Percentiles rank a stretch among this genome's conserved stretches.
Conservation (phyloP, 1,284 basidiomycete species). For the Tylopilus sp. region DNA sequence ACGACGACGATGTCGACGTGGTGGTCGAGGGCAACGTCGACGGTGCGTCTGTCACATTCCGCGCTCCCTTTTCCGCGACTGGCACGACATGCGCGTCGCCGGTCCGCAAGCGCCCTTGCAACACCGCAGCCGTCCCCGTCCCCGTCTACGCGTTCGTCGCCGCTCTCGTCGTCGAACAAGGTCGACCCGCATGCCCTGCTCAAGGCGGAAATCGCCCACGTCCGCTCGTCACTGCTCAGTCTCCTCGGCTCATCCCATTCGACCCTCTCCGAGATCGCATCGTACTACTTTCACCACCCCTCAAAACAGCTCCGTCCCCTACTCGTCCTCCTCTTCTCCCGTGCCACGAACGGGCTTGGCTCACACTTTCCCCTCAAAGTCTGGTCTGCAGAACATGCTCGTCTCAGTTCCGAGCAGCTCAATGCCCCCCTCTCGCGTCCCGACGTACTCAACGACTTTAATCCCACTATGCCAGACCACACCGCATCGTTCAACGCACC, state of each 20-base stretch:
- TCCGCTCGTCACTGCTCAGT: constrained; percentile 74
- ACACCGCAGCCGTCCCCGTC: constrained; percentile 17
- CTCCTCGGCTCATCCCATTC: constrained; percentile 90
- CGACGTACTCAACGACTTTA: constrained; percentile 82
- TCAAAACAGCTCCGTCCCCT: constrained; percentile 91
- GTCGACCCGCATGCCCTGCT: constrained; percentile 68
- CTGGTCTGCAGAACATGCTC: constrained; percentile 43
- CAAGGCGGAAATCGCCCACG: constrained; percentile 67
- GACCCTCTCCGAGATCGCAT: constrained; percentile 81
- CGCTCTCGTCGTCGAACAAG: constrained; percentile 18
- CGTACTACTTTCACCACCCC: constrained; percentile 88
- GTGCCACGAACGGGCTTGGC: constrained; percentile 84
- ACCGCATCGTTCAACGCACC: constrained; percentile 50
- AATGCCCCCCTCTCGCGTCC: constrained; percentile 69
- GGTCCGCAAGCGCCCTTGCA: constrained; percentile 28
- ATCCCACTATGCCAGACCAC: constrained; percentile 74
- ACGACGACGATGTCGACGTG: constrained; percentile 25
- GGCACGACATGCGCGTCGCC: constrained; percentile 20
- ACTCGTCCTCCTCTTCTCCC: constrained; percentile 86
- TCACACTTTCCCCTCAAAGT: constrained; percentile 48
- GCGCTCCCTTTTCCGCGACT: constrained; percentile 2
- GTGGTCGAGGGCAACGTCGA: constrained; percentile 17
- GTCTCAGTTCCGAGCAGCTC: constrained; percentile 47
- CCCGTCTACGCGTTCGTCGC: constrained; percentile 11
- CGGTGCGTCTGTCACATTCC: constrained; percentile 15